Conservation (phyloP, 163 green algal genomes). For the Scenedesmus sp. region DNA sequence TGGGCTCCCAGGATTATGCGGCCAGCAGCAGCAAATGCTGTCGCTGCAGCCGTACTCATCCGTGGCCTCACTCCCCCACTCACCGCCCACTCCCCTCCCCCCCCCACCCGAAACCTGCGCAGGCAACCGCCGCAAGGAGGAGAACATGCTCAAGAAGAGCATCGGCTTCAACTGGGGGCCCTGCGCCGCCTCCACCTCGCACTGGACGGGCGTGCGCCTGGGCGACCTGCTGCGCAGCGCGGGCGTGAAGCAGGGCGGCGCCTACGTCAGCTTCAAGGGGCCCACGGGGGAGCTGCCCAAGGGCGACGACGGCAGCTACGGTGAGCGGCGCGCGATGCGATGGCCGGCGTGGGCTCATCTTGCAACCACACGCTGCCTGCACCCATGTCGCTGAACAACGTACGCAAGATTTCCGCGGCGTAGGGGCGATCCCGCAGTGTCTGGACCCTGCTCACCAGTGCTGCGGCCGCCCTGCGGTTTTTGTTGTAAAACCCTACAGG, state of each 20-base stretch:
- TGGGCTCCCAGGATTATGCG: too few species aligned
- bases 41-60: too few species aligned
- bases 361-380: constrained; percentile 81
- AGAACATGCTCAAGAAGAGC: constrained; percentile 99
- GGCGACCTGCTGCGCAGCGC: constrained; percentile 85
- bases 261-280: constrained; percentile 90
- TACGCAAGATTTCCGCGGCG: too few species aligned
- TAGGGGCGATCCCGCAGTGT: too few species aligned
- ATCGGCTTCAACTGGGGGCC: constrained; percentile 98
- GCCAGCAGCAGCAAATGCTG: too few species aligned
- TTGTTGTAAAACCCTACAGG: neutral
- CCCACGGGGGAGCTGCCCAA: constrained; percentile 89
- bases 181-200: constrained; percentile 72
- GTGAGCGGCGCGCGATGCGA: neutral
- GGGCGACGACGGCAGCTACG: constrained; percentile 90
- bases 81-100: too few species aligned
- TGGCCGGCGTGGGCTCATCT: constrained; percentile 80
- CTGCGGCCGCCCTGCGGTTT: neutral
- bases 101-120: constrained; percentile 56
- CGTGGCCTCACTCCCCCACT: neutral
- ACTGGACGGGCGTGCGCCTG: constrained; percentile 93
- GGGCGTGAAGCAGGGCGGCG: constrained; percentile 70
- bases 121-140: constrained; percentile 96
- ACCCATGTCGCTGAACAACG: too few species aligned
- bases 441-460: constrained; percentile 94